Base-by-base conservation (phyloP, 2,329 filamentous ascomycete species). In the Ophiosphaerella korrae region DNA sequence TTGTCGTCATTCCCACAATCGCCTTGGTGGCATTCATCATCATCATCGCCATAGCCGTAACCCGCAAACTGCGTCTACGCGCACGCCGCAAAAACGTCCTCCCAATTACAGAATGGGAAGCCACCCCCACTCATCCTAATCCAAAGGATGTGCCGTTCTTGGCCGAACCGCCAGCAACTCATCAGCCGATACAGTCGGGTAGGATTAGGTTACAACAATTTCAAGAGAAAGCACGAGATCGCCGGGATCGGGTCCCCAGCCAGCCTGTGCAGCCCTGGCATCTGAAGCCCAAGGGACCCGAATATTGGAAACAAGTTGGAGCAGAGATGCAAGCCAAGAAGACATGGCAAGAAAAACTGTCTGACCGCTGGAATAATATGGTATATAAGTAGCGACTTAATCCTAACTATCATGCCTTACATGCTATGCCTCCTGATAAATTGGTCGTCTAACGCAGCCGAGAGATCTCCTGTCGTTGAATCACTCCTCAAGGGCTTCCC, bases 271-370 rank as follows among this genome's bases (percentile, higher is more conserved):
- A 29, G 26, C 26, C 26, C 7, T 29, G 26, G 26, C 37, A 40
- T n/a, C 7, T 14, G 24, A 32, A 39, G 43, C 40, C 31, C 6
- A 34, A 40, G 29, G 24, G 29, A 4, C 40, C 12, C 12, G 44
- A 33, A 38, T 45, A 52, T n/a, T 52, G 50, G 50, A 35, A 21
- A 3, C 24, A 37, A 18, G 23, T 47, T 18, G 45, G 18, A 13
- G 32, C 50, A 39, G 43, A 55, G 37, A 40, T 48, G 46, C 34
- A 52, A 35, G 50, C 32, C 5, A 40, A 35, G 14, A 46, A 41
- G 42, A 34, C 46, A 7, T 46, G 39, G 40, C 47, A 38, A 44
- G 34, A 51, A 13, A 48, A 42, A 26, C 5, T 42, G 13, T 16
- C 13, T 23, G n/a, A 16, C n/a, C 38, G 38, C 7, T 29, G 7